Evolutionary conservation across 257 asterid species (phyloP), one percentile per base, ranked within the genome.

Genomic region (Thymus mandschuricus): DNA sequence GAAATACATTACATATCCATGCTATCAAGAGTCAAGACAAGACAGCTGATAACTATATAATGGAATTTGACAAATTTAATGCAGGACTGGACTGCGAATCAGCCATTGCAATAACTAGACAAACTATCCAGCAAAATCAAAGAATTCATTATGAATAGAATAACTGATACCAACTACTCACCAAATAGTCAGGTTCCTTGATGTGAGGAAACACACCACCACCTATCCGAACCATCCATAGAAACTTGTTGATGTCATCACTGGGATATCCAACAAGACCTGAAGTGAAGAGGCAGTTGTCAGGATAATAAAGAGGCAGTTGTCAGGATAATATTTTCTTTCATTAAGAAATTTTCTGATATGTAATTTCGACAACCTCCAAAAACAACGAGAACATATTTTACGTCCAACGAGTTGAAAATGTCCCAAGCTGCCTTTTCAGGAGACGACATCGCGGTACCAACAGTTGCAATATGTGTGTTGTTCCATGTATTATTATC

Each of bases 211-310:
- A 95, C 44, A 84, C 99, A 27, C 99, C 99, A 40, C 99, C 99
- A 59, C 99, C 99, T 11, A 95, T 95, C 75, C 99, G 88, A 76
- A 95, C 99, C 98, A 95, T 95, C 99, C 99, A 95, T 35, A 95
- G 79, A 86, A 95, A 95, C 84, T 95, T 95, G 81, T 95, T 95
- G 71, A 95, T 95, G 81, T 95, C 99, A 77, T 95, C 99, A 83
- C 99, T 92, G 34, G 99, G 94, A 74, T 95, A 95, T 60, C 99
- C 99, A 78, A 95, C 96, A 75, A 95, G 90, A 74, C 98, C 99
- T 95, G 90, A 75, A 83, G 79, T 35, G 70, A 65, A 66, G 52
- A 68, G 54, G 58, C 68, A 73, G 64, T 63, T 4, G 51, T 85
- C 59, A 80, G 75, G 74, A 41, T 12, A 69, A 3, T 58, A 34